phyloP scores from a whole-genome alignment of 768 basidiomycete species.

The Fibroporia radiculosa region DNA sequence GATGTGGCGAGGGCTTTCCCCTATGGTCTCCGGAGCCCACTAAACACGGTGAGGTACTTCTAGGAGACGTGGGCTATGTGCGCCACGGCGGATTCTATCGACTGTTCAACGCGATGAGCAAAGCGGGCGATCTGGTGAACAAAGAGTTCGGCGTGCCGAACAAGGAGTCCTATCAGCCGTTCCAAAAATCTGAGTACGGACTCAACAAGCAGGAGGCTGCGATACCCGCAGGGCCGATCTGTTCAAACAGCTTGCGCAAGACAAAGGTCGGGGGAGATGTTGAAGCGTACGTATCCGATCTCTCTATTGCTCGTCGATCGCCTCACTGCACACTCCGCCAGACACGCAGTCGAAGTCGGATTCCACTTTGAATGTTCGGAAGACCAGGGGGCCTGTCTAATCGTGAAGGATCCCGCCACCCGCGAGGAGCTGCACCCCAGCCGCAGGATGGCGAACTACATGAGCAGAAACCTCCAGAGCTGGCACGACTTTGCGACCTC shows the following conservation, averaged over 20 bases:
- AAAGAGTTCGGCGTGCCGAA: constrained; percentile 3
- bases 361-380: constrained; percentile 10
- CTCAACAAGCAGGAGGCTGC: neutral
- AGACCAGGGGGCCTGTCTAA: constrained; percentile 14
- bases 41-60: constrained; percentile 5
- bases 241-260: constrained; percentile 7
- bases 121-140: constrained; percentile 2
- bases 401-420: neutral
- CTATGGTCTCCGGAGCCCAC: constrained; percentile 17
- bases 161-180: neutral
- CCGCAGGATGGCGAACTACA: constrained; percentile 6
- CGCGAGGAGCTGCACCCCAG: constrained; percentile 2
- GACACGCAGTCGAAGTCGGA: constrained; percentile 4
- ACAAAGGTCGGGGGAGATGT: constrained; percentile 3
- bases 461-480: constrained; percentile 3
- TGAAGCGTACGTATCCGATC: constrained; percentile 3
- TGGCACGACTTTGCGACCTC: constrained; percentile 7
- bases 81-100: constrained; percentile 16
- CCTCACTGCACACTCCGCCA: neutral
- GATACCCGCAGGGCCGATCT: constrained; percentile 1
- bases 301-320: neutral
- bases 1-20: constrained; percentile 9
- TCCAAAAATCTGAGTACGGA: neutral
- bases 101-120: constrained; percentile 14
- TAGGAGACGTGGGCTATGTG: constrained; percentile 19